Evolutionary conservation across 1,284 basidiomycete genomes (phyloP).

Genomic region (Pulveroboletus sp.): DNA sequence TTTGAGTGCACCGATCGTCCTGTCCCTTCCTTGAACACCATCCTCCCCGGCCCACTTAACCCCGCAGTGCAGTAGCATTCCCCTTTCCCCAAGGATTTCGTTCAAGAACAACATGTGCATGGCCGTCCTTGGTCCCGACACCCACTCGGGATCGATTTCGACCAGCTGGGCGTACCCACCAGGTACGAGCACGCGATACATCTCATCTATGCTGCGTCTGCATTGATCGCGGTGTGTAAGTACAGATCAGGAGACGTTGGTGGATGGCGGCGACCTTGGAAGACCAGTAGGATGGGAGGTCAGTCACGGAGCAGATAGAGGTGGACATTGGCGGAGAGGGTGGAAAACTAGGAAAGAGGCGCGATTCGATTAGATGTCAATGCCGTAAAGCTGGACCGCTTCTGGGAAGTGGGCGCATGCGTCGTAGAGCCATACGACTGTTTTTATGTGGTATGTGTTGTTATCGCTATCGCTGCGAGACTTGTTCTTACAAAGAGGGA

Average conservation of each 20-base stretch:
- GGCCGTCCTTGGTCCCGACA: slow-evolving; percentile 22
- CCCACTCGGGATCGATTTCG: slow-evolving; percentile 26
- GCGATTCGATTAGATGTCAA: slow-evolving; percentile 26
- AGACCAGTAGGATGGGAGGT: slow-evolving; percentile 28
- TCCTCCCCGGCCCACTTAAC: slow-evolving; percentile 26
- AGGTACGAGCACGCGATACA: slow-evolving; percentile 34
- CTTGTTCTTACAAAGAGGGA: not conserved
- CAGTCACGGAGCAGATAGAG: slow-evolving; percentile 18
- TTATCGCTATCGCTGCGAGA: not conserved
- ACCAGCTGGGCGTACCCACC: slow-evolving; percentile 35
- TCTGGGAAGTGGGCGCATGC: slow-evolving; percentile 15
- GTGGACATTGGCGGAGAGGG: slow-evolving; percentile 18
- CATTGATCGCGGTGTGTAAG: slow-evolving; percentile 33
- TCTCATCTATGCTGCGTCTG: slow-evolving; percentile 26
- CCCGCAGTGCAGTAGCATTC: slow-evolving; percentile 13
- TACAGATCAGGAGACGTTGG: slow-evolving; percentile 36
- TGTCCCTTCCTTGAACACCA: slow-evolving; percentile 8
- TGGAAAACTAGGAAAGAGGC: slow-evolving; percentile 15
- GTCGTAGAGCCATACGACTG: slow-evolving; percentile 29
- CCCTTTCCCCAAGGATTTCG: slow-evolving; percentile 12
- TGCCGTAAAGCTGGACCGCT: slow-evolving; percentile 22
- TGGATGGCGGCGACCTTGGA: slow-evolving; percentile 34
- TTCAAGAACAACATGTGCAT: slow-evolving; percentile 17
- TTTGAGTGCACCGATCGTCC: slow-evolving; percentile 17
- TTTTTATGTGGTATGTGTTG: not conserved